These are phyloP conservation scores for Cladophialophora bantiana DNA, from an alignment of 2,329 filamentous ascomycete species.

Conservation along the genomic window DNA sequence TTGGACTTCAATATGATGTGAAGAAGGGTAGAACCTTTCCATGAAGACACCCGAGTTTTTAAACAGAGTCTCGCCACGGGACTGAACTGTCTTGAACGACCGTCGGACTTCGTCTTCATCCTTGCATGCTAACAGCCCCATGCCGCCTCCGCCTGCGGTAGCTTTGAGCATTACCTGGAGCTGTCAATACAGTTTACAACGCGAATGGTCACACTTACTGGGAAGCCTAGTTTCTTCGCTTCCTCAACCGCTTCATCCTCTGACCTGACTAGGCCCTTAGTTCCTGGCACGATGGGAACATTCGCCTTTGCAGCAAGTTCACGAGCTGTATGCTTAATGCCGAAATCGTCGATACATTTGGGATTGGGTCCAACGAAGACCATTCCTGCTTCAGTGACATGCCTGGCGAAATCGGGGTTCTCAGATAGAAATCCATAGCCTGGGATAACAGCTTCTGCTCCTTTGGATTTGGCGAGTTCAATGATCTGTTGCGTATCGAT, in stretches of 20 bases:
- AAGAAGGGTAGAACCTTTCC: conserved; percentile 79
- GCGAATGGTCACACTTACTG: conserved; percentile 45
- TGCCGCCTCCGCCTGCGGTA: conserved; percentile 80
- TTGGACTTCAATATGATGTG: conserved; percentile 88
- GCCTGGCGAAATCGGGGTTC: conserved; percentile 66
- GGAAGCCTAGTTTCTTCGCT: conserved; percentile 57
- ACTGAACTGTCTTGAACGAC: conserved; percentile 75
- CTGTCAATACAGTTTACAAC: conserved; percentile 9
- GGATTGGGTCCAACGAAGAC: conserved; percentile 66
- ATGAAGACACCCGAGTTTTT: conserved; percentile 85
- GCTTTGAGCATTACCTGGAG: conserved; percentile 74
- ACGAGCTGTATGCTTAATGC: conserved; percentile 65
- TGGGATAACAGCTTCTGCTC: conserved; percentile 66
- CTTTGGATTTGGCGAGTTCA: conserved; percentile 57
- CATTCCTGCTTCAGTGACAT: conserved; percentile 62
- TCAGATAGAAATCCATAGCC: conserved; percentile 73
- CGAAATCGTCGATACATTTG: conserved; percentile 62
- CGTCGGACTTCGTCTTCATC: conserved; percentile 71
- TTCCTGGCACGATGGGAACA: conserved; percentile 64
- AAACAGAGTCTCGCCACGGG: conserved; percentile 78
- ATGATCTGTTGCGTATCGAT: conserved; percentile 50
- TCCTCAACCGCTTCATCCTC: conserved; percentile 57
- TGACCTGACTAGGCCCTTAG: conserved; percentile 55
- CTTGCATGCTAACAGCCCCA: conserved; percentile 80
- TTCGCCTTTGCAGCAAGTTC: conserved; percentile 60